Base-by-base conservation (phyloP, 164 flowering plant genomes). In the Magnolia changhungtana region DNA sequence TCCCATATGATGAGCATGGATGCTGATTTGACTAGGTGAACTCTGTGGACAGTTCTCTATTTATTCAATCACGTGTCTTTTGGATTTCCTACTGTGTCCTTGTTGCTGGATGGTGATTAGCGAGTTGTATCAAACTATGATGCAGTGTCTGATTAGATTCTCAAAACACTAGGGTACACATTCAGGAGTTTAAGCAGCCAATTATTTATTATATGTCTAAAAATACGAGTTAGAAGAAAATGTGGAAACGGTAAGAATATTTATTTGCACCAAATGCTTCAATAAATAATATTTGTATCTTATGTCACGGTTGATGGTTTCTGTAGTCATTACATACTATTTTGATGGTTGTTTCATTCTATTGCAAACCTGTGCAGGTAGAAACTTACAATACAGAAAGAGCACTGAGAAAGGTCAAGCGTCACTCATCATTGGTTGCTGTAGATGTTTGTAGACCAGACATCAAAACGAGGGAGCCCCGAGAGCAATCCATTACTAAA, bases 321-420 rank as follows among this genome's bases (percentile, higher is more conserved):
- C 61, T 55, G 18, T 2, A 55, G 61, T 55, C 61, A 55, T 55
- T 55, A 37, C 61, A 55, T 16, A 55, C 45, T 37, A 37, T 4
- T 18, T 10, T 1, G 61, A 10, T 55, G 61, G 18, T 16, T 7
- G 1, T 11, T 55, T 55, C 61, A 55, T 69, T 63, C 18, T 75
- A 21, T 27, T 75, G 24, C 16, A 75, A 75, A 55, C 69, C 73
- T 81, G 29, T 84, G 68, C 78, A 96, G 98, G 98, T 96, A 75
- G 99, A 91, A 78, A 77, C 86, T 63, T 86, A 88, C 78, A 85
- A 87, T 52, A 84, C 86, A 50, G 97, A 89, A 81, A 90, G 94
- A 83, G 86, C 92, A 49, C 75, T 85, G 59, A 84, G 82, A 69
- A 95, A 93, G 87, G 86, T 95, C 82, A 95, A 91, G 77, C 90